phyloP scores from a whole-genome alignment of 305 asterid species.

The Petunia hybrid region DNA sequence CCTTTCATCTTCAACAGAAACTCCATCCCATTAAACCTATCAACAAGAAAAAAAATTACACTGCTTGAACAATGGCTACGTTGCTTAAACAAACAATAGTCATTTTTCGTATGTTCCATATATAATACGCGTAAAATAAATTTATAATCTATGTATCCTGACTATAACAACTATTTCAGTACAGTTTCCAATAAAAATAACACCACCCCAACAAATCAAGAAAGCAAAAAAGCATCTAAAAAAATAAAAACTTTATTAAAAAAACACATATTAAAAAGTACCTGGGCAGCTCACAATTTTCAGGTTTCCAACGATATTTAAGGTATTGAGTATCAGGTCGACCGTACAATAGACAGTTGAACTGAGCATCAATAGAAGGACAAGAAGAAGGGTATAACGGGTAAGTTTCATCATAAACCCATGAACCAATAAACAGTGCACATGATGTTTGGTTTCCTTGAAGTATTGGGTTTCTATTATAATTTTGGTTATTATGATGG shows the following conservation, averaged over 20 bases:
- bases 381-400: constrained; percentile 73
- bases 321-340: constrained; percentile 90
- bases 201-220: neutral
- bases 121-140: too few relatives aligned
- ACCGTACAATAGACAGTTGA: constrained; percentile 85
- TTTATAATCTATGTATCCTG: too few relatives aligned
- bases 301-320: constrained; percentile 86
- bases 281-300: constrained; percentile 77
- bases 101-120: too few relatives aligned
- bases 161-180: too few relatives aligned
- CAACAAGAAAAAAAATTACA: neutral
- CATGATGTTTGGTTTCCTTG: constrained; percentile 62
- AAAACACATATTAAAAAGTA: constrained; percentile 23
- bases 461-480: constrained; percentile 52
- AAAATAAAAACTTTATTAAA: neutral
- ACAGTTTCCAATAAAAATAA: too few relatives aligned
- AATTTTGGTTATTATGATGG: constrained; percentile 48
- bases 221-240: neutral
- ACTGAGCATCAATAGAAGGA: constrained; percentile 71
- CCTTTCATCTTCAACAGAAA: constrained; percentile 82
- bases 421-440: constrained; percentile 69
- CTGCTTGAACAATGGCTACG: too few relatives aligned
- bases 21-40: constrained; percentile 77
- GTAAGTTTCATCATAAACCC: constrained; percentile 76
- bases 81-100: too few relatives aligned